Evolutionary conservation across 768 basidiomycete genomes (phyloP), one percentile per base, ranked within the genome.

Genomic region (Lactarius evosmus): DNA sequence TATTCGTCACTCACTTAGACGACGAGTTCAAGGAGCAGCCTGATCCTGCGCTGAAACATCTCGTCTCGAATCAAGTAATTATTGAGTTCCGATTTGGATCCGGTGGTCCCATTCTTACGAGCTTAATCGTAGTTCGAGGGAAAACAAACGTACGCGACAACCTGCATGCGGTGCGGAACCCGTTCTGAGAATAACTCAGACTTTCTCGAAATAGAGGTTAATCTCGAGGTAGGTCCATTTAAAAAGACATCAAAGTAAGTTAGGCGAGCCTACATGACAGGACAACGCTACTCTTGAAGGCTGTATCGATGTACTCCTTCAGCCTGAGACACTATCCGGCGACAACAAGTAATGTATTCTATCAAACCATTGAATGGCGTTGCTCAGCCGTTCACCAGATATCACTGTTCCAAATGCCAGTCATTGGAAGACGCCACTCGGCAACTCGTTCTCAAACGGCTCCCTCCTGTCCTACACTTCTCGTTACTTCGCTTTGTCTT

Each of bases 401-500:
- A 98, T 74, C 78, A 81, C 36, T 98, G 96, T 72, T 82, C 89
- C 5, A 76, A 76, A 27, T 98, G 96, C 72, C 77, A 85, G 49
- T 74, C 74, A 27, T 81, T 93, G 9, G 87, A 88, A 72, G 84
- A 93, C 63, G 96, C 96, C 6, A 86, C 82, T 19, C 86, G 96
- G 8, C 86, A 87, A 67, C 87, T 86, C 2, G 81, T 87, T 69
- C 75, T 96, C 16, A 80, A 79, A 29, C 72, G 80, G 58, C 80
- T 97, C 6, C 96, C 96, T 1, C 92, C 93, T 0, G 88, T 95
- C 7, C 80, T 98, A 2, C 93, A 98, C 74, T 88, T 98, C 70
- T 94, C 94, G 25, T 76, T 98, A 57, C 82, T 96, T 61, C 91
- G 96, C n/a, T 98, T 98, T 74, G 85, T 92, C 32, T 98, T 89